A percentile compares a stretch with the other conserved stretches of the same genome.
Conservation (phyloP, 208 protist species). For the Herpetomonas tarakana region DNA sequence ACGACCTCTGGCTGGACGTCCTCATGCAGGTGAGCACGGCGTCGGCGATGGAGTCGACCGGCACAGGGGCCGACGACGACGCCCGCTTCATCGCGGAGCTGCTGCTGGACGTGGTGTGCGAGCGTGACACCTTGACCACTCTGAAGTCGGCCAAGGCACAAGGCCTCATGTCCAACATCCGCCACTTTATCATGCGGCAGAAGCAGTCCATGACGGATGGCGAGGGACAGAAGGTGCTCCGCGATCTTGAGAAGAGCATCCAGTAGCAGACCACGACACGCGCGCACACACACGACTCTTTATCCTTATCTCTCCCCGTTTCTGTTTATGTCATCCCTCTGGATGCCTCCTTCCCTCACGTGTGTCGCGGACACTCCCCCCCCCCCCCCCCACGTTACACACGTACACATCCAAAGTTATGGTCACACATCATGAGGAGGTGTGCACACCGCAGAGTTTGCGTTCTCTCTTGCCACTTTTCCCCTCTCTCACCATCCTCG, state of each 20-base stretch:
- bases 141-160: slow-evolving; percentile 32
- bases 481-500: no score
- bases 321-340: slow-evolving; percentile 6
- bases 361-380: no score
- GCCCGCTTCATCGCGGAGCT: slow-evolving; percentile 39
- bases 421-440: no score
- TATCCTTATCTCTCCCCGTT: neutral
- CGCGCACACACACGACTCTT: neutral
- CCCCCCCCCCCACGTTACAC: no score
- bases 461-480: no score
- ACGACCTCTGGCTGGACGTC: slow-evolving; percentile 50
- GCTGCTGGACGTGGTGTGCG: slow-evolving; percentile 69
- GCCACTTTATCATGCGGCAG: slow-evolving; percentile 38
- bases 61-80: slow-evolving; percentile 26
- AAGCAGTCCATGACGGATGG: slow-evolving; percentile 25
- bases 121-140: slow-evolving; percentile 49
- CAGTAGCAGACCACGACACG: slow-evolving; percentile 26
- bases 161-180: slow-evolving; percentile 47
- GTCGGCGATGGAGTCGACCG: slow-evolving; percentile 8
- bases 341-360: no score
- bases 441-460: no score
- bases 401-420: no score
- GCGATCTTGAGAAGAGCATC: slow-evolving; percentile 71
- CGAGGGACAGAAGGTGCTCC: slow-evolving; percentile 35
- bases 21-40: slow-evolving; percentile 39